Base-by-base conservation (phyloP, 2,329 filamentous ascomycete genomes). In the Westerdykella aurantiaca region DNA sequence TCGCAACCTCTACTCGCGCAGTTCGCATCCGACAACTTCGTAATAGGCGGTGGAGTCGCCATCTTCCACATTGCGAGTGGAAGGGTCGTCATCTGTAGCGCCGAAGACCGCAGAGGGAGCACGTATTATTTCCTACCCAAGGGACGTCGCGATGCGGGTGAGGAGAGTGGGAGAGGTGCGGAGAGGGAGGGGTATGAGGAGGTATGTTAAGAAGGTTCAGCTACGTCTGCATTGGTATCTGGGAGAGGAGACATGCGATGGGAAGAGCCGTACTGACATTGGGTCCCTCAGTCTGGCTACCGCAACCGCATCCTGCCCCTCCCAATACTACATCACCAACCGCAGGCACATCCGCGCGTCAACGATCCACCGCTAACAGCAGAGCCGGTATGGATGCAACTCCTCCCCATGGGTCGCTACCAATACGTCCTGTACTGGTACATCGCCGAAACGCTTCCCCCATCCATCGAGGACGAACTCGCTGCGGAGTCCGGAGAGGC, bases 141-240 rank as follows among this genome's bases (percentile, higher is more conserved):
- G 49, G 73, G 74, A 2, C 59, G 73, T 5, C 56, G 69, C 21
- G 72, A 76, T 53, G 70, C 68, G 0, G 69, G 68, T 10, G 74
- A 76, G 49, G 67, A 69, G n/a, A 66, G 61, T 5, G 60, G 56
- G 1, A 44, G 46, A 9, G 72, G 69, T 0, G 74, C 73, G 0
- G 69, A 73, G 43, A 60, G 74, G 23, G 74, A 76, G 51, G 74
- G 73, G 1, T 76, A 68, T 48, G 73, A 76, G 53, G 73, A 76
- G 56, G 69, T 70, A 53, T 17, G 50, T 39, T 14, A 16, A 41
- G 14, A 21, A 23, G 7, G n/a, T 33, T 33, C 12, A 35, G 11
- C 18, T 35, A 3, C 3, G n/a, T 4, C 14, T 45, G 2, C 18
- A 5, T 3, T 21, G 18, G 6, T 18, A 5, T 29, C 11, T 9